A percentile compares a stretch with the other conserved stretches of the same genome.
Evolutionary conservation across 2,329 filamentous ascomycete species (phyloP).

Genomic region (Cercospora sp.): DNA sequence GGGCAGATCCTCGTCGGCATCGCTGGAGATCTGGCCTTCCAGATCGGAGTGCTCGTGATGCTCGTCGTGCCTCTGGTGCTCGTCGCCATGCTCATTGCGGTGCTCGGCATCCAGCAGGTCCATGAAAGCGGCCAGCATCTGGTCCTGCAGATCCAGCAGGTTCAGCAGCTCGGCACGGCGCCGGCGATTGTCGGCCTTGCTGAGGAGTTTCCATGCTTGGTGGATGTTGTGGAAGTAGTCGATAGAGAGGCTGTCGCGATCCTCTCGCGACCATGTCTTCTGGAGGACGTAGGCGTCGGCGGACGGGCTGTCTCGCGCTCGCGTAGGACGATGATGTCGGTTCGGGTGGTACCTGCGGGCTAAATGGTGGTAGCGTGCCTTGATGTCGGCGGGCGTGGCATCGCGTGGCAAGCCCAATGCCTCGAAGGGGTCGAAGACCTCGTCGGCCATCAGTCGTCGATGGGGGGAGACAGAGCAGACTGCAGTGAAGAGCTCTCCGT

Average conservation of each 20-base stretch:
- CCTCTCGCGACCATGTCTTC: slow-evolving; percentile 43
- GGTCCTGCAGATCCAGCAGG: slow-evolving; percentile 35
- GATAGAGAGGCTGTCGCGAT: slow-evolving; percentile 24
- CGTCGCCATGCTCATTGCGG: slow-evolving; percentile 18
- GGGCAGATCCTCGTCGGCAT: slow-evolving; percentile 38
- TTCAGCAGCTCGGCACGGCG: slow-evolving; percentile 34
- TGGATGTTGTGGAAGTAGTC: slow-evolving; percentile 37
- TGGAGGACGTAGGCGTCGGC: not conserved
- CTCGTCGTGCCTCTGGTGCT: slow-evolving; percentile 14
- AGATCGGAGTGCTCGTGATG: slow-evolving; percentile 23
- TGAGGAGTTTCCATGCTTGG: slow-evolving; percentile 36
- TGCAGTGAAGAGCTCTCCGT: slow-evolving; percentile 26
- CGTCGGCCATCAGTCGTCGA: slow-evolving; percentile 20
- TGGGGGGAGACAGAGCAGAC: slow-evolving; percentile 12
- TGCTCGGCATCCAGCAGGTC: slow-evolving; percentile 28
- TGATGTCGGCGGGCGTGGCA: slow-evolving; percentile 77
- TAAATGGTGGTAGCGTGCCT: slow-evolving; percentile 84
- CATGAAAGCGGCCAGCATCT: slow-evolving; percentile 29
- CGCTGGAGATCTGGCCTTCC: slow-evolving; percentile 38
- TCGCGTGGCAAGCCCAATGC: slow-evolving; percentile 70
- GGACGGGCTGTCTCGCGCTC: not conserved
- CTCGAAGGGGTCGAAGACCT: slow-evolving; percentile 70
- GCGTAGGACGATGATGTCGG: slow-evolving; percentile 47
- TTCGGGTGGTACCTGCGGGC: slow-evolving; percentile 76
- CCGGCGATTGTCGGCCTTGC: slow-evolving; percentile 32